These are phyloP conservation scores for Xylariaceae sp. DNA, from an alignment of 2,329 filamentous ascomycete species.

Conservation along the genomic window DNA sequence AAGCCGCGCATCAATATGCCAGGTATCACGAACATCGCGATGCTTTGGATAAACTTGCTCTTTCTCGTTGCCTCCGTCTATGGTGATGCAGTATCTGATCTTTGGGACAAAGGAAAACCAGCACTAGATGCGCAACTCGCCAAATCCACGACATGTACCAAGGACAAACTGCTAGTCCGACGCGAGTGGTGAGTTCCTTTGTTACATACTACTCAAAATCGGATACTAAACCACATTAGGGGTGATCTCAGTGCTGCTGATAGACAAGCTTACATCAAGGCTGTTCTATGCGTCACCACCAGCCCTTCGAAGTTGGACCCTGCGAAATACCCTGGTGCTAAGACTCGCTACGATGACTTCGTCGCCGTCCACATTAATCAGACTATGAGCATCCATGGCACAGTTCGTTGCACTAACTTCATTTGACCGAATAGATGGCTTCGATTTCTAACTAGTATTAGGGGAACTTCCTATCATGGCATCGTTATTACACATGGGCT, in stretches of 20 bases:
- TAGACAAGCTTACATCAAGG: conserved; percentile 37
- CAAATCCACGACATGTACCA: conserved; percentile 34
- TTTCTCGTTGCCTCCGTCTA: conserved; percentile 20
- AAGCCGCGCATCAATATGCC: conserved; percentile 14
- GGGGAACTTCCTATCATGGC: conserved; percentile 38
- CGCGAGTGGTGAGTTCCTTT: conserved; percentile 33
- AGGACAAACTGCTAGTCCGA: conserved; percentile 34
- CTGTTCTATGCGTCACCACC: conserved; percentile 35
- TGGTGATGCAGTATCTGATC: conserved; percentile 35
- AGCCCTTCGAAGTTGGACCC: conserved; percentile 35
- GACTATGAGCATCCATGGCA: conserved; percentile 36
- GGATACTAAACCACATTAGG: conserved; percentile 8
- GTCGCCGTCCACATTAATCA: conserved; percentile 43
- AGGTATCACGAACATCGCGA: conserved; percentile 2
- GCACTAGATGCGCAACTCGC: conserved; percentile 34
- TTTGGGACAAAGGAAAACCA: conserved; percentile 34
- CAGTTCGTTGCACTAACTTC: conserved; percentile 25
- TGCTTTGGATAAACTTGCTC: conserved; percentile 15
- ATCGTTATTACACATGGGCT: conserved; percentile 38
- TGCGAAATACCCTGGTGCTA: conserved; percentile 36
- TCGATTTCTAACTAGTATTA: neutral
- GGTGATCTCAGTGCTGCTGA: conserved; percentile 24
- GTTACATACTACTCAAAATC: neutral
- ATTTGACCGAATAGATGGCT: neutral
- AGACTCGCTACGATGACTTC: conserved; percentile 43